These are phyloP conservation scores for Mollisia scopiformis DNA, from an alignment of 2,329 filamentous ascomycete genomes.

Conservation along the genomic window DNA sequence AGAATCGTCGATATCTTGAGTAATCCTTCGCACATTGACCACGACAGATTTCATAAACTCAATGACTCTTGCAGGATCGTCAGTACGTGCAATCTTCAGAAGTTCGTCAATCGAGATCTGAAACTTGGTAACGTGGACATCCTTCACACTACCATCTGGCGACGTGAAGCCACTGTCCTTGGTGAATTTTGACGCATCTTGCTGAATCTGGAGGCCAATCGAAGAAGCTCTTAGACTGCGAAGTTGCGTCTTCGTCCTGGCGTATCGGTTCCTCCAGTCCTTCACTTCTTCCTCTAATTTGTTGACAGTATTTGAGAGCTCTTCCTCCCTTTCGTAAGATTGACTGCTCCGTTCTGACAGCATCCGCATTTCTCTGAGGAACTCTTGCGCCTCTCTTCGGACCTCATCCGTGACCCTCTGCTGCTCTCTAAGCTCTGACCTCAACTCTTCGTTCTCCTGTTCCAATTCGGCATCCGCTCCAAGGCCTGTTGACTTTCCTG, in stretches of 20 bases:
- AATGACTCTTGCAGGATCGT: slow-evolving; percentile 75
- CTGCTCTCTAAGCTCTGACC: slow-evolving; percentile 70
- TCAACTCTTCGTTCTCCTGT: slow-evolving; percentile 70
- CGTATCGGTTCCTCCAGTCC: slow-evolving; percentile 89
- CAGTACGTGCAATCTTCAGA: slow-evolving; percentile 72
- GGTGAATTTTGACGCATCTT: slow-evolving; percentile 69
- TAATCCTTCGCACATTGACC: slow-evolving; percentile 80
- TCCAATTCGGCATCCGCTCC: slow-evolving; percentile 53
- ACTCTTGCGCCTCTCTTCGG: slow-evolving; percentile 78
- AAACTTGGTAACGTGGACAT: slow-evolving; percentile 92
- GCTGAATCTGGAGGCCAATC: slow-evolving; percentile 69
- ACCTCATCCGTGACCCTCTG: slow-evolving; percentile 86
- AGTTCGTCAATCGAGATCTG: slow-evolving; percentile 94
- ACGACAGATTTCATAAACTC: slow-evolving; percentile 88
- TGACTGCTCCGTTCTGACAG: slow-evolving; percentile 80
- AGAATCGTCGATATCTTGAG: slow-evolving; percentile 73
- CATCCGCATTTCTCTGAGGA: slow-evolving; percentile 85
- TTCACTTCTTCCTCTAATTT: slow-evolving; percentile 81
- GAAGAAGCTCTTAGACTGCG: slow-evolving; percentile 81
- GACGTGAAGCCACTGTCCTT: slow-evolving; percentile 70
- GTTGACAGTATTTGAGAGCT: slow-evolving; percentile 74
- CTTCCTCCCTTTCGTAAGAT: slow-evolving; percentile 80
- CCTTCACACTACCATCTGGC: slow-evolving; percentile 79
- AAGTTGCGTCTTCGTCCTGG: slow-evolving; percentile 84
- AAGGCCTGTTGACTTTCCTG: slow-evolving; percentile 29